phyloP scores from a whole-genome alignment of 768 basidiomycete species.

The Kwoniella botswanensis region DNA sequence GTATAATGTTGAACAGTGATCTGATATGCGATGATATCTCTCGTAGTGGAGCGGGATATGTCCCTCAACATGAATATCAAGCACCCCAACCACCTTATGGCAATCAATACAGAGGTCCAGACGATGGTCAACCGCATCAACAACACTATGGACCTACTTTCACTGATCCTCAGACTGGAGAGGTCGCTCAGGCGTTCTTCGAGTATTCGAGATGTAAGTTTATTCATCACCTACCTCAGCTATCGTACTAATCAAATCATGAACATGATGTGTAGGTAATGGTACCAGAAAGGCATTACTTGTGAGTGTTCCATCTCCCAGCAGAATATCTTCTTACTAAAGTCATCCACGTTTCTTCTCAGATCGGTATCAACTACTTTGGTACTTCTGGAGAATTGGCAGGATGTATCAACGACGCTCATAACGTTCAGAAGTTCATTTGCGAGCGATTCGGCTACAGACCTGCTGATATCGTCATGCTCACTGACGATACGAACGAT shows the following conservation, averaged over 20 bases:
- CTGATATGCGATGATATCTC: no score
- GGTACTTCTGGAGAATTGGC: slow-evolving; percentile 69
- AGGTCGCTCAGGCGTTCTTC: slow-evolving; percentile 62
- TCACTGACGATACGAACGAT: slow-evolving; percentile 75
- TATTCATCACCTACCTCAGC: neutral
- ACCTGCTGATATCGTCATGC: slow-evolving; percentile 79
- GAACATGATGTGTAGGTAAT: slow-evolving; percentile 52
- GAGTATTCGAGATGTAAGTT: slow-evolving; percentile 78
- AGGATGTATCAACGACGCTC: slow-evolving; percentile 91
- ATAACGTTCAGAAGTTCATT: slow-evolving; percentile 73
- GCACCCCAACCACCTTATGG: slow-evolving; percentile 59
- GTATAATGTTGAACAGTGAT: no score
- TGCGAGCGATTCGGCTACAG: slow-evolving; percentile 68
- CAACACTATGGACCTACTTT: slow-evolving; percentile 24
- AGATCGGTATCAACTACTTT: slow-evolving; percentile 84
- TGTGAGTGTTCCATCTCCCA: slow-evolving; percentile 63
- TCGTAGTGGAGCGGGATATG: slow-evolving; percentile 16
- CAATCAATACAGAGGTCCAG: slow-evolving; percentile 61
- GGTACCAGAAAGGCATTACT: slow-evolving; percentile 87
- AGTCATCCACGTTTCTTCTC: neutral
- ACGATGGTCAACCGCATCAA: slow-evolving; percentile 52
- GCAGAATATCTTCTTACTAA: neutral
- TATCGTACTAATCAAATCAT: neutral
- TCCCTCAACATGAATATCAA: slow-evolving; percentile 29
- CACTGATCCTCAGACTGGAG: slow-evolving; percentile 21